Base-by-base conservation (phyloP, 139 green algal species). In the Pleodorina starrii region DNA sequence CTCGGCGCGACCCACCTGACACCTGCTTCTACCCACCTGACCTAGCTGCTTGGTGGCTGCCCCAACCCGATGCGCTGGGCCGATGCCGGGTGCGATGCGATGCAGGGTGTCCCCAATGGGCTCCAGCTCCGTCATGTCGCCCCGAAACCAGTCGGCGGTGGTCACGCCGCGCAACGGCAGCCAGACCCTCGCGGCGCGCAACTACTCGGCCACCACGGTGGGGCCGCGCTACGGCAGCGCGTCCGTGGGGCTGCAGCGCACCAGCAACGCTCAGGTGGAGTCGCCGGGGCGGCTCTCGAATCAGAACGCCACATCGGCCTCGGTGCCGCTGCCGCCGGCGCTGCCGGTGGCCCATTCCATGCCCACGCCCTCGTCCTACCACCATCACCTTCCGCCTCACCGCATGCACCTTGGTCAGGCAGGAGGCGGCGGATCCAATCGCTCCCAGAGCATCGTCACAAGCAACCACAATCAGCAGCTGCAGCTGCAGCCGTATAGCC, bases 81-180 rank as follows among this genome's bases (percentile, higher is more conserved):
- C n/a, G n/a, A n/a, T n/a, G n/a, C n/a, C n/a, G n/a, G n/a, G n/a
- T n/a, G n/a, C n/a, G n/a, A n/a, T n/a, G n/a, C n/a, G n/a, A n/a
- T 0, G 46, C 54, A 77, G 82, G 66, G 66, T 88, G 21, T 88
- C 82, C 25, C 66, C 82, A 0, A 46, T 87, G 81, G 81, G 81
- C 19, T 87, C 81, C 12, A 86, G 80, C 40, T 46, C 43, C 36
- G 32, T 38, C 29, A 6, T 78, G 3, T 44, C 60, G 32, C 81
- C 81, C 35, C 81, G 81, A 25, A 42, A 87, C 57, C 59, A 51
- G 21, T 87, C 59, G 10, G 43, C 59, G 6, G 59, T 44, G 0
- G 51, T 87, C 42, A 74, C 81, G 42, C n/a, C 63, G 12, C 66
- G 82, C 4, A 29, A 79, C 36, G 66, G 32, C 82, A 80, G 82